A percentile compares a stretch with the other conserved stretches of the same genome.
phyloP scores from a whole-genome alignment of 139 green algal species.

The Desmodesmus armatus region DNA sequence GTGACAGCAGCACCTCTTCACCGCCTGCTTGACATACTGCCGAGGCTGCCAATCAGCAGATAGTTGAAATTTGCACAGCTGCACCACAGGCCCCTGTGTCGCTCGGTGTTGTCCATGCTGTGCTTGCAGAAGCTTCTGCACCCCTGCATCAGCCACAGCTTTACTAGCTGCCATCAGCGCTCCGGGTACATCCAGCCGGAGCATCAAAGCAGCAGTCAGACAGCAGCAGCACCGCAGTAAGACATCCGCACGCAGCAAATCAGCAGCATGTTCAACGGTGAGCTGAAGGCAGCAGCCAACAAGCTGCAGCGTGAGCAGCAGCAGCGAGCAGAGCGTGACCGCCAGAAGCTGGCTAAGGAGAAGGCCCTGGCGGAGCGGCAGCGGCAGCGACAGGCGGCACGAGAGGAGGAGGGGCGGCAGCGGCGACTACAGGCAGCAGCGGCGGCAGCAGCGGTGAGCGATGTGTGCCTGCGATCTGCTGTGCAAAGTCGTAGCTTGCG shows the following conservation, averaged over 20 bases:
- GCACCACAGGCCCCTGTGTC: too few species aligned
- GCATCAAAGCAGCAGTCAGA: neutral
- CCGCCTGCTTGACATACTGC: too few species aligned
- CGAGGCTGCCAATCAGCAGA: too few species aligned
- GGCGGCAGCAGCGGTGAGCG: conserved; percentile 56
- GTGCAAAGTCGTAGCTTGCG: too few species aligned
- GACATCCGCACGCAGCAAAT: neutral
- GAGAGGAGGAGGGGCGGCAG: conserved; percentile 53
- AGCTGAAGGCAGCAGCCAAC: conserved; percentile 52
- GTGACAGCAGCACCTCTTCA: too few species aligned
- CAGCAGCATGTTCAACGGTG: conserved; percentile 33
- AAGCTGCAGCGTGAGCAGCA: conserved; percentile 58
- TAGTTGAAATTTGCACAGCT: too few species aligned
- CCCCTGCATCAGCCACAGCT: too few species aligned
- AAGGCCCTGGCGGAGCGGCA: conserved; percentile 45
- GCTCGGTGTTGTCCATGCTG: too few species aligned
- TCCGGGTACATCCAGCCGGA: neutral
- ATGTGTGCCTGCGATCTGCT: too few species aligned
- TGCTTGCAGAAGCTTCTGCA: too few species aligned
- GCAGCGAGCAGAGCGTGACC: conserved; percentile 48
- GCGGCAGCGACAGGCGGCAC: conserved; percentile 49
- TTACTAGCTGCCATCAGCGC: too few species aligned
- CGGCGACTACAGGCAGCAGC: conserved; percentile 46
- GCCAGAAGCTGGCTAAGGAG: conserved; percentile 61
- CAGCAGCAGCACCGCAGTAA: conserved; percentile 11